Evolutionary conservation across 2,329 filamentous ascomycete genomes (phyloP).

Genomic region (Alternaria infectoria): DNA sequence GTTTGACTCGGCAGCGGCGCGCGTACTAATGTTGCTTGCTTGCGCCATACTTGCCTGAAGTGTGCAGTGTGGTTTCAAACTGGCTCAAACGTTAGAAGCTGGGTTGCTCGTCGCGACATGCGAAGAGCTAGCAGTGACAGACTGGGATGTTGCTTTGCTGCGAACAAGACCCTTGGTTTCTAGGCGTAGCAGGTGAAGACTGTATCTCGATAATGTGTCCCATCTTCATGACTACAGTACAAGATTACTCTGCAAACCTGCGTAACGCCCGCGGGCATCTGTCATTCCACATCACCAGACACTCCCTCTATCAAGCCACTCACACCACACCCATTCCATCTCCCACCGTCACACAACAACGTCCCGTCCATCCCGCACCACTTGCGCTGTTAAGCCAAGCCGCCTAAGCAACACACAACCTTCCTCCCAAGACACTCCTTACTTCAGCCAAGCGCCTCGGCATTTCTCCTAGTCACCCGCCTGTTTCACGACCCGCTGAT

Average conservation of each 20-base stretch:
- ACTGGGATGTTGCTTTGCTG: background rate
- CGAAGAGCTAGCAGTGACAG: background rate
- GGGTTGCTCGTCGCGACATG: background rate
- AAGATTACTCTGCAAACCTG: no score
- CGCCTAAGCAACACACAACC: constrained; percentile 12
- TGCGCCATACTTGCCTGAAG: constrained; percentile 4
- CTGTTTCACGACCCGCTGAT: constrained; percentile 12
- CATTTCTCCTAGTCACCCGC: background rate
- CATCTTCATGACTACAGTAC: no score
- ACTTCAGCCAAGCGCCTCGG: constrained; percentile 13
- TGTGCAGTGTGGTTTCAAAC: background rate
- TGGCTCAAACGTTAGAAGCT: background rate
- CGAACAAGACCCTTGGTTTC: background rate
- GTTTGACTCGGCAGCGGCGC: background rate
- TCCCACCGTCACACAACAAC: constrained; percentile 1
- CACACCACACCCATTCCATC: background rate
- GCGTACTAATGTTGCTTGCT: background rate
- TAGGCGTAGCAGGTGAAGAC: no score
- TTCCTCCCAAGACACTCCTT: background rate
- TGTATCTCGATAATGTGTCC: no score
- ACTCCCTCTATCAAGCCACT: no score
- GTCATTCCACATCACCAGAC: background rate
- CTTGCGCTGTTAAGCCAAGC: background rate
- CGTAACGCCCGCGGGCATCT: no score
- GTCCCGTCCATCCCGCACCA: background rate